Percentiles rank a stretch among this genome's conserved stretches.
phyloP scores from a whole-genome alignment of 176 grass and related monocot genomes.

The Rhynchospora breviuscula region DNA sequence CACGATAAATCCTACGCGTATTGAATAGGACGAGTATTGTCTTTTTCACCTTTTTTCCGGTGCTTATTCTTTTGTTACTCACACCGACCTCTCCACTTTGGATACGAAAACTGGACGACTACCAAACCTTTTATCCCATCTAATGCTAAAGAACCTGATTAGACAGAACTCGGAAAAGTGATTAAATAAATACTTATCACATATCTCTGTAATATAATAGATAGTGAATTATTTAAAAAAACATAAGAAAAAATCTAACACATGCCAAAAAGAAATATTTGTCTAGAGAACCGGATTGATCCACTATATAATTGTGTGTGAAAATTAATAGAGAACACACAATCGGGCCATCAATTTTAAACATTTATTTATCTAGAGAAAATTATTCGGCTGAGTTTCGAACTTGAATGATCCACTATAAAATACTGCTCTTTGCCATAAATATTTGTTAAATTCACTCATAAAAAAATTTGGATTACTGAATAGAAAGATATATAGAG shows the following conservation, averaged over 20 bases:
- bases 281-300: no score
- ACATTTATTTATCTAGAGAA: no score
- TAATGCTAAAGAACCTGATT: background rate
- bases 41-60: constrained; percentile 7
- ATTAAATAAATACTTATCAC: no score
- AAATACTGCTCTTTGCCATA: no score
- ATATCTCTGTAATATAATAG: background rate
- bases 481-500: no score
- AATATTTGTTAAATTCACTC: no score
- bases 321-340: no score
- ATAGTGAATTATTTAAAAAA: background rate
- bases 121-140: background rate
- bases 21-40: constrained; percentile 9
- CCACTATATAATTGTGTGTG: no score
- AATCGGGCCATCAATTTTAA: no score
- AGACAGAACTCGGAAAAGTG: background rate
- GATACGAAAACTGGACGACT: background rate
- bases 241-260: background rate
- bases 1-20: constrained; percentile 15
- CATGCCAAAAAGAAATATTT: background rate
- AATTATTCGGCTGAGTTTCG: no score
- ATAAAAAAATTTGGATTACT: no score
- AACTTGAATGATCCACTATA: no score
- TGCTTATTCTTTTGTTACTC: background rate
- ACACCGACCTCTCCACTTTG: background rate